A percentile compares a stretch with the other conserved stretches of the same genome.
phyloP scores from a whole-genome alignment of 2,329 filamentous ascomycete species.

The Ramularia collo-cygni region DNA sequence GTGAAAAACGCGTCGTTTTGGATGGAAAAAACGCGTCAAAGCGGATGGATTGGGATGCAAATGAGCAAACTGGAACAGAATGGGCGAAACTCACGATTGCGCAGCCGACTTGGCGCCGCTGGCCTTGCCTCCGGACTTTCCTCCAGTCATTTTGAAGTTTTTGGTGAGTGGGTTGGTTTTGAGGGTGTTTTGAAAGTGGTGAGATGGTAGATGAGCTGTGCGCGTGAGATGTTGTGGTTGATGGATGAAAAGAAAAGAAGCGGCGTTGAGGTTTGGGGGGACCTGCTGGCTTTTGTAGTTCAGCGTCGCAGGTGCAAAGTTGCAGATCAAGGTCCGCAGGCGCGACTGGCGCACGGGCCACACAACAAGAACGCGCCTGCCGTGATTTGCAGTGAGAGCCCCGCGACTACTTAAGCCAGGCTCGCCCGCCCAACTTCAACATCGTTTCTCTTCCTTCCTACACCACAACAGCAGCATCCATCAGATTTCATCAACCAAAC shows the following conservation, averaged over 20 bases:
- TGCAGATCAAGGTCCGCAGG: no score
- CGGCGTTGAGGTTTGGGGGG: constrained; percentile 11
- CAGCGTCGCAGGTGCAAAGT: constrained; percentile 5
- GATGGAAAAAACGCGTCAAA: constrained; percentile 39
- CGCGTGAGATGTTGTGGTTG: constrained; percentile 25
- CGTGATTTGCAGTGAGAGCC: constrained; percentile 8
- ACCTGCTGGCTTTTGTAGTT: constrained; percentile 11
- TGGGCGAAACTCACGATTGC: constrained; percentile 73
- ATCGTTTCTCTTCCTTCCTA: constrained; percentile 29
- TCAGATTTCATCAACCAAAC: constrained; percentile 26
- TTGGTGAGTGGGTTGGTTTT: constrained; percentile 32
- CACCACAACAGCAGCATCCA: constrained; percentile 29
- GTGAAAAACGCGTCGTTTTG: constrained; percentile 27
- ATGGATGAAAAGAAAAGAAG: constrained; percentile 31
- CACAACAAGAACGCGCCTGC: constrained; percentile 10
- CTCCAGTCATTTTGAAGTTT: constrained; percentile 94
- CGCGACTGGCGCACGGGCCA: constrained; percentile 5
- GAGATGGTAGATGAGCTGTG: no score
- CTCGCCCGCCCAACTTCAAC: constrained; percentile 14
- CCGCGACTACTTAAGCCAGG: constrained; percentile 14
- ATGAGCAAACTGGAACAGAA: constrained; percentile 3
- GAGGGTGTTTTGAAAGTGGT: constrained; percentile 21
- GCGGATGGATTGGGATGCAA: constrained; percentile 18
- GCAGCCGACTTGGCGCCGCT: constrained; percentile 92
- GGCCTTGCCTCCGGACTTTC: constrained; percentile 99